phyloP scores from a whole-genome alignment of 208 protist genomes.

The Leishmania braziliensis region DNA sequence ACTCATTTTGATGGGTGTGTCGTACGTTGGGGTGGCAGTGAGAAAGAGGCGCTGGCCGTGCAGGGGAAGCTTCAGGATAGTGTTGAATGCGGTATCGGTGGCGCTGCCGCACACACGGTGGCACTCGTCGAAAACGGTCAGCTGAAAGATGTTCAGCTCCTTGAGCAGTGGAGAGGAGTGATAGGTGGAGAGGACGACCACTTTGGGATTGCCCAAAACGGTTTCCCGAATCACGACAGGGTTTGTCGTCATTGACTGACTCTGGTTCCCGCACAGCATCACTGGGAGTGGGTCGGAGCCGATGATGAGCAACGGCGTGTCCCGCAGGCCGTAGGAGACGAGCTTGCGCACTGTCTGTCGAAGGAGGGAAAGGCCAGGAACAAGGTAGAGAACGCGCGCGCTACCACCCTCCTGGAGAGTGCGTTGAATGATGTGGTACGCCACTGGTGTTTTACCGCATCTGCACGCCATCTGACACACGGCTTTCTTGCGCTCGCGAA shows the following conservation, averaged over 20 bases:
- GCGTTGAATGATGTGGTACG: slow-evolving; percentile 55
- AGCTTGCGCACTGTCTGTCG: slow-evolving; percentile 74
- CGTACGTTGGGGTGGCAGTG: slow-evolving; percentile 77
- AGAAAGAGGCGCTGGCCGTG: slow-evolving; percentile 64
- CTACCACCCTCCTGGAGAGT: slow-evolving; percentile 15
- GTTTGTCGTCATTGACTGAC: slow-evolving; percentile 68
- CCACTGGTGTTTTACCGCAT: slow-evolving; percentile 81
- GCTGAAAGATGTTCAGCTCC: slow-evolving; percentile 41
- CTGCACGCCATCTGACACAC: slow-evolving; percentile 86
- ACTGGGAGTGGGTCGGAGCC: slow-evolving; percentile 55
- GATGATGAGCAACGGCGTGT: slow-evolving; percentile 62
- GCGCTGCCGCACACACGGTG: slow-evolving; percentile 79
- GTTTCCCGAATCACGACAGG: slow-evolving; percentile 41
- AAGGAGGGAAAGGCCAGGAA: slow-evolving; percentile 70
- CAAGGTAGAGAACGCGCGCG: slow-evolving; percentile 64
- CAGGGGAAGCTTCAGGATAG: slow-evolving; percentile 51
- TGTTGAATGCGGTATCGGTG: slow-evolving; percentile 69
- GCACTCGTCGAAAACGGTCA: slow-evolving; percentile 82
- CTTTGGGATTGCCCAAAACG: slow-evolving; percentile 31
- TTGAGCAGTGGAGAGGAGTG: slow-evolving; percentile 73
- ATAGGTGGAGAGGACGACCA: slow-evolving; percentile 75
- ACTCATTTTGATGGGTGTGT: slow-evolving; percentile 81
- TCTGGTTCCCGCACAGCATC: slow-evolving; percentile 23
- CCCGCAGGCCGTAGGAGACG: slow-evolving; percentile 55
- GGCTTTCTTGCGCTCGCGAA: slow-evolving; percentile 34